Evolutionary conservation across 371 early-diverging fungal genomes (phyloP).

Genomic region (Umbelopsis sp.): DNA sequence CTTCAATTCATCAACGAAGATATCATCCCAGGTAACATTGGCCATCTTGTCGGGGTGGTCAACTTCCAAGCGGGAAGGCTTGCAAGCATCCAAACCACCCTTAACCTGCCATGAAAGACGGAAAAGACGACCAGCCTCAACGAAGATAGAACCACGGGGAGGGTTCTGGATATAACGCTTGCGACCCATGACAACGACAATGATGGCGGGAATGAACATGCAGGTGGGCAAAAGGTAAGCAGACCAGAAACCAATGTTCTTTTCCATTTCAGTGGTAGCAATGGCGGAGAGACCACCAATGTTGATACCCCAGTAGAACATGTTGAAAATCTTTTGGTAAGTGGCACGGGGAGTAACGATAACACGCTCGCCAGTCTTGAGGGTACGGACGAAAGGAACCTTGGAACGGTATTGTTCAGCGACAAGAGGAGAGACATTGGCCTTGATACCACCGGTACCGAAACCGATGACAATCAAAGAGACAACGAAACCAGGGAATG

Average conservation of each 20-base stretch:
- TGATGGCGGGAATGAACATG: slow-evolving; percentile 67
- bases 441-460: slow-evolving; percentile 57
- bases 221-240: slow-evolving; percentile 75
- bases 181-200: slow-evolving; percentile 61
- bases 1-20: slow-evolving; percentile 69
- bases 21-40: slow-evolving; percentile 62
- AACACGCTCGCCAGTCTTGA: slow-evolving; percentile 36
- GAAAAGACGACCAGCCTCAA: slow-evolving; percentile 42
- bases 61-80: slow-evolving; percentile 30
- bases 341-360: slow-evolving; percentile 57
- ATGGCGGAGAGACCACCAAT: slow-evolving; percentile 71
- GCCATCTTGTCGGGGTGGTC: slow-evolving; percentile 28
- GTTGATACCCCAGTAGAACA: slow-evolving; percentile 87
- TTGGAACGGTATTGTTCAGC: slow-evolving; percentile 51
- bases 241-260: slow-evolving; percentile 64
- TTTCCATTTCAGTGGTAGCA: slow-evolving; percentile 61
- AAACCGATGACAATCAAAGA: slow-evolving; percentile 72
- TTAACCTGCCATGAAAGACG: slow-evolving; percentile 26
- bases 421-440: slow-evolving; percentile 54
- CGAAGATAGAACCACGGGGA: slow-evolving; percentile 62
- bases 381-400: slow-evolving; percentile 23
- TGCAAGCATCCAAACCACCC: slow-evolving; percentile 43
- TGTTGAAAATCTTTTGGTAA: slow-evolving; percentile 50
- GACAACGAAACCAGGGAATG: slow-evolving; percentile 68
- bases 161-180: slow-evolving; percentile 60